Evolutionary conservation across 306 rosid genomes (phyloP), one percentile per base, ranked within the genome.

Genomic region (Fragaria vesca): DNA sequence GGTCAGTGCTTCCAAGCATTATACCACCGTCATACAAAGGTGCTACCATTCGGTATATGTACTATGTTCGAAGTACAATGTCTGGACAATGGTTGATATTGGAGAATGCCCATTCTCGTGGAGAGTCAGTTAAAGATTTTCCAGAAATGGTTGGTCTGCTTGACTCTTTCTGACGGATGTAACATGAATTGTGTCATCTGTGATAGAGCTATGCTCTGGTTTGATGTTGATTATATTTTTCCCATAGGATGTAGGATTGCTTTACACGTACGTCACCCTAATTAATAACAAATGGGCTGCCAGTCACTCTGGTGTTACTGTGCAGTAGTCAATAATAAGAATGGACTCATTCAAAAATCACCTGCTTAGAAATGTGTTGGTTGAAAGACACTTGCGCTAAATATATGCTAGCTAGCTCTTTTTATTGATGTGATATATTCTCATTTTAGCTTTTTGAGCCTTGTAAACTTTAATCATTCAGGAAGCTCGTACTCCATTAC

Each of bases 1-100:
- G 93, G 71, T 80, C 87, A 1, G 69, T 58, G 76, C 83, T 96
- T 73, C 96, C 99, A 62, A 79, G 71, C 74, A 36, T 86, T 81
- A 89, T 93, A 80, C 99, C 99, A 55, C 99, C 98, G 47, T 96
- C 99, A 0, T 96, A 91, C 93, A 96, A 90, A 89, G 98, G 99
- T 80, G 89, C 98, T 46, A 85, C 93, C 61, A 88, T 96, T 81
- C 98, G 97, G 54, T 96, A 91, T 82, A 84, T 96, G 84, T 96
- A 96, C 79, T 89, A 86, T 81, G 94, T 88, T 80, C 90, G 81
- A 86, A 86, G 93, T 75, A 74, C 90, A 79, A 76, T 91, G 76
- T 77, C 81, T 11, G 98, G 97, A 80, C 91, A 87, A 77, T 93
- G 98, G 99, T 83, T 93, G 81, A 84, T 81, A 70, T 74, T 86